Conservation (phyloP, 176 grass and related monocot genomes). For the Rhynchospora tenuis region DNA sequence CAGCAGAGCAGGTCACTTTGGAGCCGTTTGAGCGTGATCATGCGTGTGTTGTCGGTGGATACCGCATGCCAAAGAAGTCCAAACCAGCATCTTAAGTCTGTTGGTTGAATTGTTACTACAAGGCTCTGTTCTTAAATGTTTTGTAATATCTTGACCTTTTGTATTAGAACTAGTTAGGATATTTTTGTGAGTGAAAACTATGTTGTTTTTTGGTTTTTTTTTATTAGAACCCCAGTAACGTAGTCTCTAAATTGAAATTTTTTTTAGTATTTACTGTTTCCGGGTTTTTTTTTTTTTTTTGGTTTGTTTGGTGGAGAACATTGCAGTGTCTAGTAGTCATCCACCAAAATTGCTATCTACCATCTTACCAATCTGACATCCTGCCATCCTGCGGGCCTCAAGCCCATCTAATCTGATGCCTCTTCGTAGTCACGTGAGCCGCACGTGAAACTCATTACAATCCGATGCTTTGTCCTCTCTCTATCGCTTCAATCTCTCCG, state of each 20-base stretch:
- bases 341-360: too few species aligned
- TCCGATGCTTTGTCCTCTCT: too few species aligned
- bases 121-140: not conserved
- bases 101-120: not conserved
- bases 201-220: not conserved
- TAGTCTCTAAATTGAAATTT: too few species aligned
- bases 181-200: not conserved
- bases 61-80: slow-evolving; percentile 75
- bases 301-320: too few species aligned
- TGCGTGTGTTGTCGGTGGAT: slow-evolving; percentile 67
- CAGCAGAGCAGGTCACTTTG: slow-evolving; percentile 66
- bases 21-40: slow-evolving; percentile 78
- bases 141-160: not conserved
- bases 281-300: not conserved
- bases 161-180: slow-evolving; percentile 3
- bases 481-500: too few species aligned
- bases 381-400: too few species aligned
- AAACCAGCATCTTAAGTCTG: slow-evolving; percentile 29
- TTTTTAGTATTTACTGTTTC: not conserved
- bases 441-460: too few species aligned
- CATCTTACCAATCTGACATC: too few species aligned
- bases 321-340: too few species aligned
- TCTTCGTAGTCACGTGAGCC: too few species aligned
- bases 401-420: too few species aligned
- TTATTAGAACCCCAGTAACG: too few species aligned